Percentiles rank a stretch among this genome's conserved stretches.
phyloP scores from a whole-genome alignment of 371 early-diverging fungal genomes.

The Choanephora cucurbitarum region DNA sequence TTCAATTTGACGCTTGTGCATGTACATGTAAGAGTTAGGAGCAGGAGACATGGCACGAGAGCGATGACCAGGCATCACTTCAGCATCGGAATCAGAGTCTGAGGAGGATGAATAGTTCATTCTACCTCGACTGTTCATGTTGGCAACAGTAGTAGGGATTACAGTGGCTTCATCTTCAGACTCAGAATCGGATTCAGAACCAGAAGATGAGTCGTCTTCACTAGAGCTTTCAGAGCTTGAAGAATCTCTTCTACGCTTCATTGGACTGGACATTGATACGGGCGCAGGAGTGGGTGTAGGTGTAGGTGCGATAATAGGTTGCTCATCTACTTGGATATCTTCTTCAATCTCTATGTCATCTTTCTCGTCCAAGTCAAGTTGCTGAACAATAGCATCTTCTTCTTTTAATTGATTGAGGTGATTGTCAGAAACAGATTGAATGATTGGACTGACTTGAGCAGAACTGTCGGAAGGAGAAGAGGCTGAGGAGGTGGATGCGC shows the following conservation, averaged over 20 bases:
- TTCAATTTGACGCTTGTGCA: slow-evolving; percentile 53
- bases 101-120: slow-evolving; percentile 32
- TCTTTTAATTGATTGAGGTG: slow-evolving; percentile 4
- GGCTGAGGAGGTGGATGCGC: slow-evolving; percentile 29
- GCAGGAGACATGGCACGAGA: slow-evolving; percentile 20
- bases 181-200: slow-evolving; percentile 26
- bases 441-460: slow-evolving; percentile 22
- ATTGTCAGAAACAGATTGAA: slow-evolving; percentile 11
- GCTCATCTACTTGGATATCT: slow-evolving; percentile 8
- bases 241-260: slow-evolving; percentile 34
- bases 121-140: slow-evolving; percentile 33
- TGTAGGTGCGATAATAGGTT: neutral
- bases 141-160: slow-evolving; percentile 47
- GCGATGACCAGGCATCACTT: slow-evolving; percentile 17
- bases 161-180: slow-evolving; percentile 24
- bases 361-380: neutral
- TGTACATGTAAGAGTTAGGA: slow-evolving; percentile 29
- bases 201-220: slow-evolving; percentile 17
- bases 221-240: slow-evolving; percentile 22
- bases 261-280: neutral
- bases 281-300: neutral
- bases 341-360: slow-evolving; percentile 12
- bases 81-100: slow-evolving; percentile 41
- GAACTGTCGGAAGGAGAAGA: slow-evolving; percentile 26
- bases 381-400: slow-evolving; percentile 6